Base-by-base conservation (phyloP, 257 asterid species). In the Salvia miltiorrhiza region DNA sequence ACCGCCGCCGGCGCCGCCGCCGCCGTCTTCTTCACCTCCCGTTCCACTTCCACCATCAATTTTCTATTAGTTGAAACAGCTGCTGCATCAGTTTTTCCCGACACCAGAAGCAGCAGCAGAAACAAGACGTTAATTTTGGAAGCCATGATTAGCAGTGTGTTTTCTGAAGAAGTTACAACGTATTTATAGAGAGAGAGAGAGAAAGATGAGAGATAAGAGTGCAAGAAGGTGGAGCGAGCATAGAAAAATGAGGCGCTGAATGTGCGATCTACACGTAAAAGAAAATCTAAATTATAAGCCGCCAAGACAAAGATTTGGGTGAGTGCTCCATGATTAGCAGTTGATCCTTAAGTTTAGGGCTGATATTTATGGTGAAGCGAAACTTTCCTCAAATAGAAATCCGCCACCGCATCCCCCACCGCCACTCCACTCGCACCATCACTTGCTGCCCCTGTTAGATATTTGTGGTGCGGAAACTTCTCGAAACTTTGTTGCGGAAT, bases 261-360 rank as follows among this genome's bases (percentile, higher is more conserved):
- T 64, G 35, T 65, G 68, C 63, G 33, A 13, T 48, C 30, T 56
- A 57, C 72, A 65, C 66, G 71, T 53, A 14, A 16, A 4, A 2
- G 43, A 6, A 16, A 20, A 9, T 5, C 6, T n/a, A 20, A 59
- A 45, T 56, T 0, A 56, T 41, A 16, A 39, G 14, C 2, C 54
- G 16, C 58, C 58, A 52, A 6, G 7, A 19, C 2, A 33, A 20
- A 17, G 8, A 45, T 20, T 44, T 45, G 43, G 8, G 2, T 14
- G 20, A 58, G 69, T 59, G 62, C 69, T 21, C 76, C 76, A 61
- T 71, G 13, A 57, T 53, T 16, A 68, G 14, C 65, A 53, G 17
- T 52, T 7, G 47, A 65, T 48, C 37, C 50, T 11, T 49, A 16
- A 33, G 21, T 33, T 59, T 70, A 12, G 23, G 55, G 44, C 23